Conservation (phyloP, 306 rosid genomes). For the Trifolium pratense region DNA sequence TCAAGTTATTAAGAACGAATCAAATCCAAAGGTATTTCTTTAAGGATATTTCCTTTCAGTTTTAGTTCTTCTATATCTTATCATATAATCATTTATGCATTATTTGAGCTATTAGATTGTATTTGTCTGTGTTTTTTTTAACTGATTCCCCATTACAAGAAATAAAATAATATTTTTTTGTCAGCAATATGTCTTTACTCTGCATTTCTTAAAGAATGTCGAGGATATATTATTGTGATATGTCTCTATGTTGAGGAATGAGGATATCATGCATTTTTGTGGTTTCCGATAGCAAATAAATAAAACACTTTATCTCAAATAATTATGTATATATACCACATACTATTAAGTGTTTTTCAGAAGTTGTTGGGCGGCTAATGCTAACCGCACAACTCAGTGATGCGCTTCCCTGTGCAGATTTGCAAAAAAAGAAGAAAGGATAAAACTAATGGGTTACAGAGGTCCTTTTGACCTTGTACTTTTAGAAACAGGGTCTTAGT, state of each 20-base stretch:
- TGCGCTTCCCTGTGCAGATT: not conserved
- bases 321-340: slow-evolving; percentile 9
- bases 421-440: not conserved
- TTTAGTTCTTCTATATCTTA: slow-evolving; percentile 20
- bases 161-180: slow-evolving; percentile 5
- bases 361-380: slow-evolving; percentile 11
- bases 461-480: not conserved
- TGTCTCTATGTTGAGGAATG: too few relatives aligned
- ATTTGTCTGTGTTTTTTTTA: slow-evolving; percentile 26
- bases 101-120: slow-evolving; percentile 15
- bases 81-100: slow-evolving; percentile 23
- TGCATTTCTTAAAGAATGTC: slow-evolving; percentile 5
- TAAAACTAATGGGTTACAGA: not conserved
- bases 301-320: slow-evolving; percentile 6
- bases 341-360: slow-evolving; percentile 11
- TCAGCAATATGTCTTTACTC: not conserved
- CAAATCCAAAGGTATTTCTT: slow-evolving; percentile 85
- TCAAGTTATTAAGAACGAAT: slow-evolving; percentile 66
- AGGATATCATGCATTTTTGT: not conserved
- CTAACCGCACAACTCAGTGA: slow-evolving; percentile 14
- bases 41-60: slow-evolving; percentile 31
- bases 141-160: slow-evolving; percentile 21
- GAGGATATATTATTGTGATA: too few relatives aligned
- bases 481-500: slow-evolving; percentile 6
- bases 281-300: slow-evolving; percentile 1